Evolutionary conservation across 169 alveolate species (phyloP).

Genomic region (Plasmodium vivax): DNA sequence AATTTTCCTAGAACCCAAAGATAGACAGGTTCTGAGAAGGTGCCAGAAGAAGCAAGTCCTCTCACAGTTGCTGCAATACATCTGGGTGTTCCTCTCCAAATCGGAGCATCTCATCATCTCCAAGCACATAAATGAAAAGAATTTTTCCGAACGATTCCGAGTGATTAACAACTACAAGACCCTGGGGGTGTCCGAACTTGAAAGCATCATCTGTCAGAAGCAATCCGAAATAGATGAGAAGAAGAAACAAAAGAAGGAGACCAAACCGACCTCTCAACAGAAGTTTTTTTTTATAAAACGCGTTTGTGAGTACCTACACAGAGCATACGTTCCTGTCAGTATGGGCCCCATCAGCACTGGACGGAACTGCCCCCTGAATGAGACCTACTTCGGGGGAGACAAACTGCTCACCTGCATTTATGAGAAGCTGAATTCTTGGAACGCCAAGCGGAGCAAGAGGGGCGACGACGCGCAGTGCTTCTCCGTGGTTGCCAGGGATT

Average conservation of each 20-base stretch:
- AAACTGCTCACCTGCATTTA: conserved; percentile 12
- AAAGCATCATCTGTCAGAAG: conserved; percentile 5
- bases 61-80: background rate
- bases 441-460: conserved; percentile 31
- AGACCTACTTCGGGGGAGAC: conserved; percentile 59
- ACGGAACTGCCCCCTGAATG: background rate
- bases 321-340: background rate
- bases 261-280: conserved; percentile 29
- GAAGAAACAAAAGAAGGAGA: conserved; percentile 54
- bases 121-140: conserved; percentile 47
- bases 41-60: conserved; percentile 6
- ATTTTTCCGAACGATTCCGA: conserved; percentile 12
- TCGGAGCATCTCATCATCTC: conserved; percentile 7
- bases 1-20: conserved; percentile 6
- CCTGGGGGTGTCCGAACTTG: conserved; percentile 14
- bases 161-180: conserved; percentile 48
- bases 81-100: conserved; percentile 10
- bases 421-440: conserved; percentile 62
- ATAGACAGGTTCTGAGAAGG: background rate
- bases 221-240: conserved; percentile 48
- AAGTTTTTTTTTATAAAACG: conserved; percentile 49
- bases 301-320: conserved; percentile 52
- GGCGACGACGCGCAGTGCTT: background rate
- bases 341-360: background rate
- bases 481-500: background rate